A percentile compares a stretch with the other conserved stretches of the same genome.
phyloP scores from a whole-genome alignment of 2,329 filamentous ascomycete species.

The Sphaerostilbella broomeana region DNA sequence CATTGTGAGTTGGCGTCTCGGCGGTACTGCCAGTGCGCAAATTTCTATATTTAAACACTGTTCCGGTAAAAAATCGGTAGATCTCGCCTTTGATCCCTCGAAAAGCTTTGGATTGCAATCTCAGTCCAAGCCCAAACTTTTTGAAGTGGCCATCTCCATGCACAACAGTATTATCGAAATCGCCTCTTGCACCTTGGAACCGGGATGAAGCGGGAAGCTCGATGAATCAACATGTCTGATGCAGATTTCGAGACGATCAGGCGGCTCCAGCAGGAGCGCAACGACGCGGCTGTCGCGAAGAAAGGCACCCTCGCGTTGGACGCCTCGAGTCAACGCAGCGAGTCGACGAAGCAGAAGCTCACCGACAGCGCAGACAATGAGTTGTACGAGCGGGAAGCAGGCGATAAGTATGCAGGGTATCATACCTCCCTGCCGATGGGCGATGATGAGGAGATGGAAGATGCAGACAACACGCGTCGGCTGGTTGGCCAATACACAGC shows the following conservation, averaged over 20 bases:
- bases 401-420: constrained; percentile 82
- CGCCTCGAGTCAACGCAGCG: constrained; percentile 70
- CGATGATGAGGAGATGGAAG: constrained; percentile 71
- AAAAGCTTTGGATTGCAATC: constrained; percentile 15
- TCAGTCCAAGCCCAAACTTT: constrained; percentile 18
- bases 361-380: constrained; percentile 83
- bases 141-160: constrained; percentile 28
- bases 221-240: constrained; percentile 55
- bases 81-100: constrained; percentile 23
- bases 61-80: too few relatives aligned
- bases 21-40: too few relatives aligned
- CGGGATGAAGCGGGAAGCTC: constrained; percentile 34
- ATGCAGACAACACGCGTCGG: constrained; percentile 64
- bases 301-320: constrained; percentile 79
- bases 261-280: constrained; percentile 88
- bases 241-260: constrained; percentile 84
- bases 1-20: too few relatives aligned
- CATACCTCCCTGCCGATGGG: constrained; percentile 78
- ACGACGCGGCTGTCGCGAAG: constrained; percentile 69
- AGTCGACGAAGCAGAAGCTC: constrained; percentile 87
- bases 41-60: too few relatives aligned
- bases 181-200: constrained; percentile 33
- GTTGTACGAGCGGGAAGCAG: constrained; percentile 73
- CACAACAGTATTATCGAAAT: constrained; percentile 29
- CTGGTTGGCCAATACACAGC: constrained; percentile 95